phyloP scores from a whole-genome alignment of 805 yeast genomes.

The Yamadazyma akitaensis region DNA sequence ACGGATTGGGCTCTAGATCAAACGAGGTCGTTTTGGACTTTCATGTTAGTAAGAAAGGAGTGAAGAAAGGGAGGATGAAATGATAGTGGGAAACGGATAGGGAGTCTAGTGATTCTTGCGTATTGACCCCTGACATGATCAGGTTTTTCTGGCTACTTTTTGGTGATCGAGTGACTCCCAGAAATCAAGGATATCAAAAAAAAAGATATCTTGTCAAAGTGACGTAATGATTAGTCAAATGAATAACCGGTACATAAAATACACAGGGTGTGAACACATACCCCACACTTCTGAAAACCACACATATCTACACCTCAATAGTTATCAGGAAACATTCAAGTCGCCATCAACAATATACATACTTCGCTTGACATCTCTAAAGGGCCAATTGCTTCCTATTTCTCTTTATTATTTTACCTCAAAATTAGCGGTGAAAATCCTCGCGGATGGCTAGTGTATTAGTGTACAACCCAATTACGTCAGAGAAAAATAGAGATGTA shows the following conservation, averaged over 20 bases:
- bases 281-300: neutral
- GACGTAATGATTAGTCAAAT: slow-evolving; percentile 4
- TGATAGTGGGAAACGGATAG: too few species aligned
- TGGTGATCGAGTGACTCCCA: too few species aligned
- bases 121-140: neutral
- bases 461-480: neutral
- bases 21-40: slow-evolving; percentile 42
- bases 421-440: neutral
- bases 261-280: neutral
- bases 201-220: neutral
- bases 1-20: slow-evolving; percentile 90
- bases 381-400: neutral
- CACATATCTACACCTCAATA: neutral
- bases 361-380: slow-evolving; percentile 17
- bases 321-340: neutral
- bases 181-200: neutral
- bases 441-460: neutral
- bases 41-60: neutral
- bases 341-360: slow-evolving; percentile 9
- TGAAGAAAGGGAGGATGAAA: neutral
- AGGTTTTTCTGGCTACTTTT: too few species aligned
- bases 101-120: too few species aligned
- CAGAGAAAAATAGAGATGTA: neutral
- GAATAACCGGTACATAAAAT: neutral
- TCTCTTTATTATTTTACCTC: neutral